Evolutionary conservation across 306 rosid species (phyloP), one percentile per base, ranked within the genome.

Genomic region (Rubus idaeus): DNA sequence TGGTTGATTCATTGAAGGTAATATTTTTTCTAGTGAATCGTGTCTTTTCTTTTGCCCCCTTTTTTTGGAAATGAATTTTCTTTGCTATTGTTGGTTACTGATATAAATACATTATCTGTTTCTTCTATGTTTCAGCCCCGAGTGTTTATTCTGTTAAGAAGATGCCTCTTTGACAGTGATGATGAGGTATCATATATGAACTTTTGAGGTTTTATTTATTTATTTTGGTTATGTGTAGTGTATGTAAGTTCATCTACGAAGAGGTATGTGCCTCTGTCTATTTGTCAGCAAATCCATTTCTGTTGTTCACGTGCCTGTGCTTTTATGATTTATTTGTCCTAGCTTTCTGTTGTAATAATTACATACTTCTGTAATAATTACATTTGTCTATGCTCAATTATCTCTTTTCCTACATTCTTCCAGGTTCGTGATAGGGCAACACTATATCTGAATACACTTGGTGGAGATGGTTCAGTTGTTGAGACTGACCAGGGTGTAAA

Each of bases 391-490:
- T 23, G 8, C 26, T 8, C 74, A 56, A 49, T 41, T 7, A 7
- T 14, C 49, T 18, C 6, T 12, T 30, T 26, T 74, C 81, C 51
- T 79, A 69, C 79, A 26, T 61, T 62, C 75, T 80, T 58, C 26
- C 83, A 95, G 98, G 99, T 95, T 85, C 97, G 99, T 75, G 99
- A 95, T 83, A 88, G 97, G 86, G 99, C 99, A 67, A 95, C 99
- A 35, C 91, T 95, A 57, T 95, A 92, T 86, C 85, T 95, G 51
- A 88, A 81, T 79, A 87, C 97, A 35, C 92, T 95, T 79, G 99
- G 93, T 70, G 97, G 87, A 74, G 94, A 92, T 87, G 91, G 88
- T 70, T 67, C 83, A 47, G 89, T 83, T 85, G 90, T 81, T 40
- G 96, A 92, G 85, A 90, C 91, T 45, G 97, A 92, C 52, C 82